phyloP scores from a whole-genome alignment of 148 eudicot genomes.

The Cornus florida region DNA sequence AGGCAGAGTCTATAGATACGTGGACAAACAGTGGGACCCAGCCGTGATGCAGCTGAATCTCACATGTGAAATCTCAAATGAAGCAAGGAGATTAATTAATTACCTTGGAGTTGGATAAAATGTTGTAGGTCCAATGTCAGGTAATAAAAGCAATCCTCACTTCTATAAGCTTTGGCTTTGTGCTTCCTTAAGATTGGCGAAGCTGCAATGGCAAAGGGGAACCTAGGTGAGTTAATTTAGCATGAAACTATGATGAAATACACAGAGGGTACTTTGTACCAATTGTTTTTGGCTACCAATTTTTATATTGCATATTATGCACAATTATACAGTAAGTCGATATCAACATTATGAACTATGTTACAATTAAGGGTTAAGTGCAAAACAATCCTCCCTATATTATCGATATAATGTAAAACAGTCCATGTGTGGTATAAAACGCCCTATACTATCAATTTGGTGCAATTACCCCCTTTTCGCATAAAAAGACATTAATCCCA shows the following conservation, averaged over 20 bases:
- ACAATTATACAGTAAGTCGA: no score
- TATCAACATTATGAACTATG: no score
- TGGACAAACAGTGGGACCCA: background rate
- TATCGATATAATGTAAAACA: no score
- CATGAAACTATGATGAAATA: background rate
- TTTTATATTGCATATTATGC: no score
- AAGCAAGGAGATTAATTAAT: background rate
- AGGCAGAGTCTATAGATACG: background rate
- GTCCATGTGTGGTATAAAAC: no score
- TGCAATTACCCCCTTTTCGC: no score
- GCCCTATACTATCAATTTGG: no score
- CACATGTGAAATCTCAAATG: background rate
- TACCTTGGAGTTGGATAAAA: background rate
- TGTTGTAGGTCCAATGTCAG: background rate
- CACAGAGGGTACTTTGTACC: no score
- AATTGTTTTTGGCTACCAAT: no score
- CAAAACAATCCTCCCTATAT: no score
- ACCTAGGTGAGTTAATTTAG: slow-evolving; percentile 9
- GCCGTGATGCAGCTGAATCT: slow-evolving; percentile 14
- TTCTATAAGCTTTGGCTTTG: slow-evolving; percentile 18
- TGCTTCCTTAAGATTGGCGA: slow-evolving; percentile 32
- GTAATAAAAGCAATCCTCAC: slow-evolving; percentile 16
- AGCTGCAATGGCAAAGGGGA: slow-evolving; percentile 8
- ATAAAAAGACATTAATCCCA: no score
- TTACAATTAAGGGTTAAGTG: no score